Conservation (phyloP, 805 yeast genomes). For the Yamadazyma akitaensis region DNA sequence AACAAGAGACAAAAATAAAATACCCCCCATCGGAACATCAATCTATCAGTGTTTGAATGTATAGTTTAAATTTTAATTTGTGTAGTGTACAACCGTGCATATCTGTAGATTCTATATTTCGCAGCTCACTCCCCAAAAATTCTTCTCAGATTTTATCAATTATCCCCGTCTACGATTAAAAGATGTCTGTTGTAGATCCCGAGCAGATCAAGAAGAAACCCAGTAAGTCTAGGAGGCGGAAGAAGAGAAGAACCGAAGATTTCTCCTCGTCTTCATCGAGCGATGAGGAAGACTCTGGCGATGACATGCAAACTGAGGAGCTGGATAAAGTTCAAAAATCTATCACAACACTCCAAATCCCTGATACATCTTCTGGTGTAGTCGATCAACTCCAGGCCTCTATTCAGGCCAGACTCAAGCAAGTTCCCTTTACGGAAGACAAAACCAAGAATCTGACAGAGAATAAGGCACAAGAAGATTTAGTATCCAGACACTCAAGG, state of each 20-base stretch:
- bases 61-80: too few species aligned
- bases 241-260: constrained; percentile 82
- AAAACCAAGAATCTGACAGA: constrained; percentile 13
- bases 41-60: too few species aligned
- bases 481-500: constrained; percentile 11
- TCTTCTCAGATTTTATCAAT: not conserved
- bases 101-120: not conserved
- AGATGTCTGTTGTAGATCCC: not conserved
- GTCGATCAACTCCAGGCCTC: constrained; percentile 14
- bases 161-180: not conserved
- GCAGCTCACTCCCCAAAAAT: not conserved
- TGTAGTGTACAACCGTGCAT: too few species aligned
- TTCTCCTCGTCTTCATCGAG: constrained; percentile 49
- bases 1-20: constrained; percentile 1
- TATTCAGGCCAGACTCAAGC: constrained; percentile 11
- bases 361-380: not conserved
- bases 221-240: constrained; percentile 46
- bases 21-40: not conserved
- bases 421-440: constrained; percentile 10
- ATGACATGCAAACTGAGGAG: not conserved
- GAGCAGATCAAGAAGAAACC: constrained; percentile 2
- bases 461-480: constrained; percentile 17
- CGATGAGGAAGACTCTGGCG: not conserved
- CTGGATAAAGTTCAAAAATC: not conserved
- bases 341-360: not conserved